These are phyloP conservation scores for Nelumbo lutea DNA, from an alignment of 164 flowering plant species.

Conservation along the genomic window DNA sequence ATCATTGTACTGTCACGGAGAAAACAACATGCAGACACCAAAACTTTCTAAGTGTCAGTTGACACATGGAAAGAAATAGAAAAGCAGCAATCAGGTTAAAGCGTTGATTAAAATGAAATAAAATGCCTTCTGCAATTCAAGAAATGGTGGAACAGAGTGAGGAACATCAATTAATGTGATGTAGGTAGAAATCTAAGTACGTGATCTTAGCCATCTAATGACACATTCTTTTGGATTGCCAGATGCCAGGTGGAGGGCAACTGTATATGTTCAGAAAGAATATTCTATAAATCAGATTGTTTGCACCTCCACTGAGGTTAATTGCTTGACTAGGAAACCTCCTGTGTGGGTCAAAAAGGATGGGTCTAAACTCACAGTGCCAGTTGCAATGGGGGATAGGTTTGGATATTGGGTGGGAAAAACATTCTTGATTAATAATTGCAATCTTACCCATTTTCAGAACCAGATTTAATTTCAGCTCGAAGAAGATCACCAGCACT, in stretches of 20 bases:
- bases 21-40: neutral
- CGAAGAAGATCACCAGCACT: constrained; percentile 46
- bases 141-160: neutral
- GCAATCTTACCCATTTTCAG: constrained; percentile 32
- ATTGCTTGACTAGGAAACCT: neutral
- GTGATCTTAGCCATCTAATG: neutral
- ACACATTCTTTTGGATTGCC: neutral
- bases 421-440: neutral
- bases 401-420: neutral
- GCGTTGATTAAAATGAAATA: neutral
- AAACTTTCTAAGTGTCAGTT: neutral
- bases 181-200: neutral
- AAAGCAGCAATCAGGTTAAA: neutral
- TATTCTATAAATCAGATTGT: neutral
- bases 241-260: neutral
- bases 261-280: neutral
- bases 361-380: neutral
- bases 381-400: neutral
- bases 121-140: neutral
- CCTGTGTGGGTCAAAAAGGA: neutral
- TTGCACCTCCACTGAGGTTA: neutral
- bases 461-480: constrained; percentile 37
- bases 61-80: neutral
- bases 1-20: constrained; percentile 35
- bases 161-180: neutral